phyloP scores from a whole-genome alignment of 163 green algal species.

The Botryococcus braunii region DNA sequence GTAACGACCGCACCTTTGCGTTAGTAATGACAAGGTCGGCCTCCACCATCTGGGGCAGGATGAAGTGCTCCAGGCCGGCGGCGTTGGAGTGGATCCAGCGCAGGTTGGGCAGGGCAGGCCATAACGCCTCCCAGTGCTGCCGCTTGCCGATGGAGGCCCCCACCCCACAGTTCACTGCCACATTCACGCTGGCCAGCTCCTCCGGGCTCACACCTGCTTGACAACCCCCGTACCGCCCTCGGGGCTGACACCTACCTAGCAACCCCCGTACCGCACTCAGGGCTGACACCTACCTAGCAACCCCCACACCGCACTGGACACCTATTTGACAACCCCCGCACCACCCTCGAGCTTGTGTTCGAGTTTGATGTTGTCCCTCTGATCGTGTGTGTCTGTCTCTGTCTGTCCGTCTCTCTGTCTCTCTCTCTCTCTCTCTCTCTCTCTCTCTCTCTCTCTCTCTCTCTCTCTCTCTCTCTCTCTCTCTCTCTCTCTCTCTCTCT shows the following conservation, averaged over 20 bases:
- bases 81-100: slow-evolving; percentile 59
- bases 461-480: too few species aligned
- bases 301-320: not conserved
- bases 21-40: slow-evolving; percentile 57
- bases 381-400: too few species aligned
- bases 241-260: not conserved
- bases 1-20: slow-evolving; percentile 54
- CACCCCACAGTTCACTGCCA: slow-evolving; percentile 53
- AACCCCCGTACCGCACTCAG: not conserved
- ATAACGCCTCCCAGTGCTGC: slow-evolving; percentile 35
- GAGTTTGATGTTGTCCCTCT: too few species aligned
- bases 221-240: not conserved
- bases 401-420: too few species aligned
- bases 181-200: slow-evolving; percentile 35
- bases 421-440: too few species aligned
- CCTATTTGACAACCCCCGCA: not conserved
- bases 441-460: too few species aligned
- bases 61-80: slow-evolving; percentile 62
- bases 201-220: slow-evolving; percentile 20
- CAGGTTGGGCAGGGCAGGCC: slow-evolving; percentile 40
- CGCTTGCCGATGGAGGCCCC: slow-evolving; percentile 19
- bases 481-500: too few species aligned
- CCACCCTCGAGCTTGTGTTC: not conserved
- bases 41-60: slow-evolving; percentile 57
- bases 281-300: not conserved